These are phyloP conservation scores for Grammothele lineata DNA, from an alignment of 768 basidiomycete genomes.

Conservation along the genomic window DNA sequence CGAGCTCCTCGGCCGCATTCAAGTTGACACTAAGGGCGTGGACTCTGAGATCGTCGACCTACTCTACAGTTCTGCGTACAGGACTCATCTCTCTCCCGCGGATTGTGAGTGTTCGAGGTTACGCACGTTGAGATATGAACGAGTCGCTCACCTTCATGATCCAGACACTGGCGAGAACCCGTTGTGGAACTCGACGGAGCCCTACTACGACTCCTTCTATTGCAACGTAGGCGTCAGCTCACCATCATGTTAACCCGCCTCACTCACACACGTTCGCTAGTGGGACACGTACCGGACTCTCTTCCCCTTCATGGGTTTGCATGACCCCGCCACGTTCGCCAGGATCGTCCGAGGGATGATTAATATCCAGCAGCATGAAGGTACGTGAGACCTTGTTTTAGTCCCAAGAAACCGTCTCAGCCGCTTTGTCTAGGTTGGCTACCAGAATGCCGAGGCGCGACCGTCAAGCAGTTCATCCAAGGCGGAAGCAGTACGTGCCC, in stretches of 20 bases:
- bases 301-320: slow-evolving; percentile 59
- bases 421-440: slow-evolving; percentile 47
- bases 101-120: slow-evolving; percentile 42
- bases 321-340: slow-evolving; percentile 56
- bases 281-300: slow-evolving; percentile 67
- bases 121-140: too few species aligned
- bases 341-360: slow-evolving; percentile 62
- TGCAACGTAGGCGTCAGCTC: slow-evolving; percentile 59
- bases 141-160: slow-evolving; percentile 54
- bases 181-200: slow-evolving; percentile 58
- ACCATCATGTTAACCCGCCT: too few species aligned
- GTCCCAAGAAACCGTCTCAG: background rate
- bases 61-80: slow-evolving; percentile 62
- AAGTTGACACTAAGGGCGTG: slow-evolving; percentile 47
- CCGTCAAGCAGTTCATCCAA: slow-evolving; percentile 48
- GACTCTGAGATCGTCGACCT: slow-evolving; percentile 43
- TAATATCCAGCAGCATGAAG: slow-evolving; percentile 64
- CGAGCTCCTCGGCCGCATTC: slow-evolving; percentile 51
- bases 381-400: slow-evolving; percentile 22
- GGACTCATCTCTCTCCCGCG: slow-evolving; percentile 59
- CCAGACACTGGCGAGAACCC: slow-evolving; percentile 63
- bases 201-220: slow-evolving; percentile 65
- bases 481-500: slow-evolving; percentile 54
- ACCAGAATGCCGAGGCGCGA: slow-evolving; percentile 59
- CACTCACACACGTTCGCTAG: slow-evolving; percentile 35